Conservation (phyloP, 495 filamentous ascomycete genomes). For the Cairneyella variabilis region DNA sequence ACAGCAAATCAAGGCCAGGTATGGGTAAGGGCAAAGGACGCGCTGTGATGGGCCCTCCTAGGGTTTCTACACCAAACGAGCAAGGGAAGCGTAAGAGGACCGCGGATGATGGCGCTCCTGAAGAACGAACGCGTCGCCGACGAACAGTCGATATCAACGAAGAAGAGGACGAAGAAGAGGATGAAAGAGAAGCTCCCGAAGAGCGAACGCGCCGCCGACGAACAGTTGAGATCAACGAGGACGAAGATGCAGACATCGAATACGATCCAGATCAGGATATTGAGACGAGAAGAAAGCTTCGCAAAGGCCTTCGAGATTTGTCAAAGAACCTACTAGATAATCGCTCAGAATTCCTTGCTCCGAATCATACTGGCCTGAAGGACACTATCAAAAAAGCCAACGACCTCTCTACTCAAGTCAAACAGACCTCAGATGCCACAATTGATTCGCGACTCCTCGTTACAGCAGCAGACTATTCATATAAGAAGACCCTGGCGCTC, state of each 20-base stretch:
- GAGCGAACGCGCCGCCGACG: slow-evolving; percentile 29
- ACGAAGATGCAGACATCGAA: slow-evolving; percentile 5
- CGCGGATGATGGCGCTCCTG: too few relatives aligned
- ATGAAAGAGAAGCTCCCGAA: slow-evolving; percentile 17
- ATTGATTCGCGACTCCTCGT: slow-evolving; percentile 85
- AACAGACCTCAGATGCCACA: slow-evolving; percentile 88
- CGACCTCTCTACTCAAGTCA: slow-evolving; percentile 61
- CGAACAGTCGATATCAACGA: slow-evolving; percentile 29
- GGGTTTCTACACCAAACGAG: neutral
- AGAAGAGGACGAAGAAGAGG: slow-evolving; percentile 10
- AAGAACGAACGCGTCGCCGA: slow-evolving; percentile 27
- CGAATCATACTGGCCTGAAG: slow-evolving; percentile 56
- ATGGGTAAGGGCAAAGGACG: slow-evolving; percentile 17
- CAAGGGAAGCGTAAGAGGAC: too few relatives aligned
- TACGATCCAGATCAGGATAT: slow-evolving; percentile 91
- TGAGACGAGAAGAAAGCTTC: slow-evolving; percentile 67
- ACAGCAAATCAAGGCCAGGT: slow-evolving; percentile 26
- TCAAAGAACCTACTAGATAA: slow-evolving; percentile 66
- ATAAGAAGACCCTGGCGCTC: slow-evolving; percentile 66
- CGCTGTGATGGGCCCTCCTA: neutral
- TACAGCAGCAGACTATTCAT: slow-evolving; percentile 68
- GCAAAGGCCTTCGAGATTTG: slow-evolving; percentile 65
- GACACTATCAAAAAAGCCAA: slow-evolving; percentile 63
- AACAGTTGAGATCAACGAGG: slow-evolving; percentile 23
- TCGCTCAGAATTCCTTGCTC: slow-evolving; percentile 59